Base-by-base conservation (phyloP, 305 asterid species). In the Fraxinus sp. region DNA sequence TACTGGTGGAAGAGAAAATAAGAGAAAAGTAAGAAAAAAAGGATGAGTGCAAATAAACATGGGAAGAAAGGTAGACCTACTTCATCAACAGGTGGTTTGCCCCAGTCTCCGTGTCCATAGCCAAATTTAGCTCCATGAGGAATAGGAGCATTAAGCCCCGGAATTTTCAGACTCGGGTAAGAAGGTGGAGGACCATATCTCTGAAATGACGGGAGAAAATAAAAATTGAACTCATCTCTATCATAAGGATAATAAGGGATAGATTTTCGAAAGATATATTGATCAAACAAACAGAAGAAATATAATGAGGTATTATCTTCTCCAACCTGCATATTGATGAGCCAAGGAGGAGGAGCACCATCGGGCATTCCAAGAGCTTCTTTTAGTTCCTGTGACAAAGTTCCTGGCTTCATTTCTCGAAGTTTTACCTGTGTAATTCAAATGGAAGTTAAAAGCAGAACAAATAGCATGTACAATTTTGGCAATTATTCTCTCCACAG, bases 331-430 rank as follows among this genome's bases (percentile, higher is more conserved):
- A 96, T 96, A 84, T 94, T 94, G 83, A 96, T 90, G 57, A 96
- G 98, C 99, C 99, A 96, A 76, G 99, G 99, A 86, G 98, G 99
- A 83, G 99, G 98, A 83, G 99, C 92, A 24, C 98, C 97, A 78
- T 96, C 97, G 37, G 98, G 95, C 98, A 96, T 96, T 83, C 98
- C 98, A 84, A 96, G 99, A 71, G 98, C 94, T 82, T 96, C 98
- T 86, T 94, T 93, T 44, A 96, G 86, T 75, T 96, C 98, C 6
- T 91, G 98, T 0, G 98, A 94, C 89, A 96, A 84, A 28, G 85
- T 89, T 79, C 98, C 98, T 10, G 99, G 97, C 85, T 93, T 96
- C 99, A 96, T 96, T 88, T 96, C 98, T 89, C 95, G 87, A 84
- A 93, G 84, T 87, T 96, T 96, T 46, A 93, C 98, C 99, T 94